phyloP scores from a whole-genome alignment of 1,139 yeast species.

The Pichia sorboxylosa region DNA sequence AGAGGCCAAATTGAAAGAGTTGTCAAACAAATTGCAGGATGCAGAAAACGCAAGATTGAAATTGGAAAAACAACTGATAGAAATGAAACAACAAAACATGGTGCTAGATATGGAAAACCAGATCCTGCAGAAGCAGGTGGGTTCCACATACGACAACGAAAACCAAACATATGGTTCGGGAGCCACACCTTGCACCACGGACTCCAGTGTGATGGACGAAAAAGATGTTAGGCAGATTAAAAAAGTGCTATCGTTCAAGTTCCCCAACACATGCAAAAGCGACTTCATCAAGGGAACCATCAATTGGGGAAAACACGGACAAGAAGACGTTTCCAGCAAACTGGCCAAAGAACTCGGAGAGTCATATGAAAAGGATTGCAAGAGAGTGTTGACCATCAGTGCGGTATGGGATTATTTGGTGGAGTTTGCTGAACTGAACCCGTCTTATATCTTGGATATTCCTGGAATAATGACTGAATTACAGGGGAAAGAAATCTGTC shows the following conservation, averaged over 20 bases:
- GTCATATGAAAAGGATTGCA: slow-evolving; percentile 22
- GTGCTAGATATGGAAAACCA: slow-evolving; percentile 51
- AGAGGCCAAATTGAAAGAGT: slow-evolving; percentile 59
- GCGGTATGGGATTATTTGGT: slow-evolving; percentile 75
- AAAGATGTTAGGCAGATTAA: not conserved
- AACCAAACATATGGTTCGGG: not conserved
- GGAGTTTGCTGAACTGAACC: slow-evolving; percentile 37
- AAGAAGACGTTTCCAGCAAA: not conserved
- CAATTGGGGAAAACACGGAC: slow-evolving; percentile 10
- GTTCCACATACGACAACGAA: not conserved
- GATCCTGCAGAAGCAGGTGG: slow-evolving; percentile 25
- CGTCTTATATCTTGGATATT: slow-evolving; percentile 42
- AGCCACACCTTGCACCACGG: not conserved
- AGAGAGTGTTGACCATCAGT: slow-evolving; percentile 53
- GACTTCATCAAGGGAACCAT: slow-evolving; percentile 19
- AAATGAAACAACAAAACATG: slow-evolving; percentile 40
- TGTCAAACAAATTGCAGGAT: slow-evolving; percentile 46
- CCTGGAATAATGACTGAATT: slow-evolving; percentile 44
- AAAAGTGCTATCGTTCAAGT: slow-evolving; percentile 6
- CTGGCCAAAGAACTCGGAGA: slow-evolving; percentile 6
- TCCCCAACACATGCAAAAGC: slow-evolving; percentile 12
- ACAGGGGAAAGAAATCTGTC: slow-evolving; percentile 63
- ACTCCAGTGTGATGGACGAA: not conserved
- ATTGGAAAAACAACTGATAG: slow-evolving; percentile 43
- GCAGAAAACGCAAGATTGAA: slow-evolving; percentile 50